Conservation (phyloP, 2,329 filamentous ascomycete genomes). For the Trichoderma arundinaceum region DNA sequence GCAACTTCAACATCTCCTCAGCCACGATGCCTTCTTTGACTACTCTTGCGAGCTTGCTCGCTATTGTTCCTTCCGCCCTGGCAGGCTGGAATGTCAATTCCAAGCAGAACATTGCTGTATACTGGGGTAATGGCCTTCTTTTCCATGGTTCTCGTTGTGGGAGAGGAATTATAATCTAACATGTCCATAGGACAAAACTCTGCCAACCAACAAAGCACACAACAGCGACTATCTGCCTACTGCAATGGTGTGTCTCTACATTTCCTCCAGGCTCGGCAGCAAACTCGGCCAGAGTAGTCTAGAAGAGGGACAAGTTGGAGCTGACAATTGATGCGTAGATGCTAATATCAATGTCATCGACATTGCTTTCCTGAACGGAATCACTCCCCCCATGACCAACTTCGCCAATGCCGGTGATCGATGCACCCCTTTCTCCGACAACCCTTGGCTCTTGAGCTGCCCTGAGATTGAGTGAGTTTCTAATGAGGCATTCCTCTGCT, state of each 20-base stretch:
- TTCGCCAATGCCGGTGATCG: slow-evolving; percentile 68
- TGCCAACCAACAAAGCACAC: slow-evolving; percentile 53
- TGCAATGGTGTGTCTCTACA: slow-evolving; percentile 57
- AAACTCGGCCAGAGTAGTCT: too few species aligned
- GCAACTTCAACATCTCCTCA: not conserved
- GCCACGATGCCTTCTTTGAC: slow-evolving; percentile 32
- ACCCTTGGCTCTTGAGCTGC: slow-evolving; percentile 61
- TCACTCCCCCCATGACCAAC: slow-evolving; percentile 63
- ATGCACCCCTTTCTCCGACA: slow-evolving; percentile 65
- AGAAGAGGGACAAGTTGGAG: not conserved
- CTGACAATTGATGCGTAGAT: slow-evolving; percentile 40
- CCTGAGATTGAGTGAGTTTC: slow-evolving; percentile 65
- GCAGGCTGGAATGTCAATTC: slow-evolving; percentile 55
- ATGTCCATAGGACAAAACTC: slow-evolving; percentile 62
- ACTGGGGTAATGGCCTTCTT: slow-evolving; percentile 61
- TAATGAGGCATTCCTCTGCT: not conserved
- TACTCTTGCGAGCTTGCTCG: slow-evolving; percentile 36
- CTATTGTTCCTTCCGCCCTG: slow-evolving; percentile 40
- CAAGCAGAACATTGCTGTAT: slow-evolving; percentile 63
- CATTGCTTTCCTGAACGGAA: slow-evolving; percentile 65
- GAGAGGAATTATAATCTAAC: not conserved
- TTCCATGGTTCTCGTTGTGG: not conserved
- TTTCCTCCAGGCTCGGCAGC: not conserved
- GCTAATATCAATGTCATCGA: slow-evolving; percentile 62
- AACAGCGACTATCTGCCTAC: slow-evolving; percentile 63